These are phyloP conservation scores for Saccharomycopsis phalli DNA, from an alignment of 1,139 yeast species.

Conservation along the genomic window DNA sequence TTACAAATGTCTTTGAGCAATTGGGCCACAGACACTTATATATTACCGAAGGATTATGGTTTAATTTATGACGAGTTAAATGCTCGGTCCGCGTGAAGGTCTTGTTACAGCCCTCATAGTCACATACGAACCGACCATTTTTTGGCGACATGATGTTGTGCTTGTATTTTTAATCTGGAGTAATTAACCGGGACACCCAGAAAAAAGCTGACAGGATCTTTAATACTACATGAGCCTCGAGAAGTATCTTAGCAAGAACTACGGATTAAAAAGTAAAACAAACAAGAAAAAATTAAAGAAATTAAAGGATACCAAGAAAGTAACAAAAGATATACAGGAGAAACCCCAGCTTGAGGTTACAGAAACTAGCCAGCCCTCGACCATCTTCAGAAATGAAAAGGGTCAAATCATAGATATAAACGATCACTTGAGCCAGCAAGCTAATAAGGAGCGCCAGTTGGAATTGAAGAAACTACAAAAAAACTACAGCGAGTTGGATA, in stretches of 20 bases:
- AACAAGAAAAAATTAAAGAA: constrained; percentile 21
- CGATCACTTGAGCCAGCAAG: constrained; percentile 27
- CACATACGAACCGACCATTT: constrained; percentile 26
- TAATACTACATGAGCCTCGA: constrained; percentile 35
- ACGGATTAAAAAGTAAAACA: constrained; percentile 25
- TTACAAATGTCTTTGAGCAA: constrained; percentile 52
- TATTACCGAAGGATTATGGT: constrained; percentile 35
- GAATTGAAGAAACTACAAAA: constrained; percentile 28
- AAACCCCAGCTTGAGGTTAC: constrained; percentile 22
- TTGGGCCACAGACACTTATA: constrained; percentile 40
- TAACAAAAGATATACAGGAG: constrained; percentile 26
- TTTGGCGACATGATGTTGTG: neutral
- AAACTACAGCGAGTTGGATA: constrained; percentile 40
- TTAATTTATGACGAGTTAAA: constrained; percentile 31
- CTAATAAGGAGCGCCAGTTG: constrained; percentile 26
- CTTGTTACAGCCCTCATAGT: constrained; percentile 33
- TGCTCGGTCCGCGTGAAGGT: constrained; percentile 32
- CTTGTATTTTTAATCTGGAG: neutral
- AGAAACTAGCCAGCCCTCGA: constrained; percentile 24
- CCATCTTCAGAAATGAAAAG: constrained; percentile 51
- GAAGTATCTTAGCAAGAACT: constrained; percentile 44
- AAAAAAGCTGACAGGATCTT: neutral
- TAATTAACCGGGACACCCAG: neutral
- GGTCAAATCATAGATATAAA: constrained; percentile 44
- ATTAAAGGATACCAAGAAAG: no score